Conservation (phyloP, 768 basidiomycete species). For the Boletus rufocinnamomeus region DNA sequence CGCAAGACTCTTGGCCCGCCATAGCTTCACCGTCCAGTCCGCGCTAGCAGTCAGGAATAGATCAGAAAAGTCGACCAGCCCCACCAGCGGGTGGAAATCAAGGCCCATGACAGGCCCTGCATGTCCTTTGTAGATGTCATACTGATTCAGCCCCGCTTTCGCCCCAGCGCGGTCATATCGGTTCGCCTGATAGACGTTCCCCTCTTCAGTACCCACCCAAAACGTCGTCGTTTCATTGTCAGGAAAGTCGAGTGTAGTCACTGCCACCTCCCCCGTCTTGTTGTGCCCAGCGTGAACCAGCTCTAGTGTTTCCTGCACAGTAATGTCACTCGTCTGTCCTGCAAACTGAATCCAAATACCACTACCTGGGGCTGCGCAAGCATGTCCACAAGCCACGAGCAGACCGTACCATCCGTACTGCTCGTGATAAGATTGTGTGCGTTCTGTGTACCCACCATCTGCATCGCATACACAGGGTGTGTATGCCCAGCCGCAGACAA, state of each 20-base stretch:
- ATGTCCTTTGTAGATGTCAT: constrained; percentile 92
- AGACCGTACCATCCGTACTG: constrained; percentile 96
- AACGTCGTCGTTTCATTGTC: constrained; percentile 96
- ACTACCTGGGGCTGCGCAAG: constrained; percentile 93
- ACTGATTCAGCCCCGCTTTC: constrained; percentile 92
- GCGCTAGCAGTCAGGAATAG: constrained; percentile 90
- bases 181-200: constrained; percentile 94
- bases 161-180: constrained; percentile 95
- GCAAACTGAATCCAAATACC: background rate
- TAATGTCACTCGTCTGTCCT: constrained; percentile 3
- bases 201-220: constrained; percentile 98
- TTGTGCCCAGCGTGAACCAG: constrained; percentile 87
- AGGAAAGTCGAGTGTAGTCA: constrained; percentile 92
- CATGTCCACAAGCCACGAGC: constrained; percentile 99
- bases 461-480: constrained; percentile 98
- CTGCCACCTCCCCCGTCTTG: constrained; percentile 96
- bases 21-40: constrained; percentile 98
- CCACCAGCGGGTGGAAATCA: constrained; percentile 90
- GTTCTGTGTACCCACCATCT: constrained; percentile 98
- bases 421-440: constrained; percentile 97
- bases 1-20: constrained; percentile 79
- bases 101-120: constrained; percentile 92
- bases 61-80: constrained; percentile 94
- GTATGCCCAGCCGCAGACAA: constrained; percentile 96
- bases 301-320: constrained; percentile 84